A percentile compares a stretch with the other conserved stretches of the same genome.
Conservation (phyloP, 169 alveolate genomes). For the Toxoplasma gondii region DNA sequence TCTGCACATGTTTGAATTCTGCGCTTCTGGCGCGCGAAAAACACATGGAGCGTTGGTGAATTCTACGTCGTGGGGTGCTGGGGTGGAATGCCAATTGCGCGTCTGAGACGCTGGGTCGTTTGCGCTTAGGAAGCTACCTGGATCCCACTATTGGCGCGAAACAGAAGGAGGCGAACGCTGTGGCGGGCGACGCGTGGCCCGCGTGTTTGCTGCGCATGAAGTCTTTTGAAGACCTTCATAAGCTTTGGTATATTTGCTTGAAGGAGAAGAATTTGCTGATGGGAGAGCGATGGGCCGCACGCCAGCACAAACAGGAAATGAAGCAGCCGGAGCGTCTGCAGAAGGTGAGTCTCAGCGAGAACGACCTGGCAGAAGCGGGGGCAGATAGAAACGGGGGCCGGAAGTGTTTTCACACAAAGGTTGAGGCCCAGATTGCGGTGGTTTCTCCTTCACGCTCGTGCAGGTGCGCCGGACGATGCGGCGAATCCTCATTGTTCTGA, state of each 20-base stretch:
- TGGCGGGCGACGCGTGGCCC: constrained; percentile 89
- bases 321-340: constrained; percentile 84
- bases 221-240: constrained; percentile 85
- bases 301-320: constrained; percentile 77
- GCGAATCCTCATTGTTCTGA: constrained; percentile 83
- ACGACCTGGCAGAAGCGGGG: not conserved
- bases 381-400: not conserved
- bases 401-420: not conserved
- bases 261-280: constrained; percentile 85
- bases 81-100: too few relatives aligned
- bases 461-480: constrained; percentile 84
- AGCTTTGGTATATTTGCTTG: constrained; percentile 82
- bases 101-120: not conserved
- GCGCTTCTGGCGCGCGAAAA: too few relatives aligned
- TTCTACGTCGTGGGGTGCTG: too few relatives aligned
- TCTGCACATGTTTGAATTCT: too few relatives aligned
- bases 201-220: constrained; percentile 81
- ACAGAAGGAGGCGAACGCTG: constrained; percentile 76
- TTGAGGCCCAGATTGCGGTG: not conserved
- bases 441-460: not conserved
- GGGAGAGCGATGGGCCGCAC: constrained; percentile 84
- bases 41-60: too few relatives aligned
- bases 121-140: constrained; percentile 75
- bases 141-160: constrained; percentile 78
- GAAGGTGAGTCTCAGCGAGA: constrained; percentile 72